phyloP scores from a whole-genome alignment of 176 grass and related monocot genomes.

The Echinochloa phyllopogon region DNA sequence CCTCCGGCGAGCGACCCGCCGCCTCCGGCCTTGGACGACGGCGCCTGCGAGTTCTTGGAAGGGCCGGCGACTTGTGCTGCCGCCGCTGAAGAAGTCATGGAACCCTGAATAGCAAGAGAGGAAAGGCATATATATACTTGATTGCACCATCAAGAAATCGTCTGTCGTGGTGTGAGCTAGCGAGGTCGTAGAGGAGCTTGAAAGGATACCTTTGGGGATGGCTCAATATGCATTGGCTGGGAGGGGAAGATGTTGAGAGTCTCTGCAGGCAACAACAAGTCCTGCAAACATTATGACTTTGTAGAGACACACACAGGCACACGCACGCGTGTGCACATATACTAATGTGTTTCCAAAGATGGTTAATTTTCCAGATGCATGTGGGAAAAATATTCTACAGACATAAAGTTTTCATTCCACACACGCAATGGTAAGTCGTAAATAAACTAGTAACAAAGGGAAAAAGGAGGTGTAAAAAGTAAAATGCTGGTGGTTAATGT shows the following conservation, averaged over 20 bases:
- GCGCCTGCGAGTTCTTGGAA: slow-evolving; percentile 30
- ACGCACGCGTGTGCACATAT: background rate
- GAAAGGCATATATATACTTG: too few species aligned
- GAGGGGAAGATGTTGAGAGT: slow-evolving; percentile 77
- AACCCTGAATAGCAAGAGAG: slow-evolving; percentile 7
- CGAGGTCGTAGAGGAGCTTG: background rate
- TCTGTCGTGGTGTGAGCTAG: background rate
- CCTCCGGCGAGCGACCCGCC: background rate
- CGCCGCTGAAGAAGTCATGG: slow-evolving; percentile 14
- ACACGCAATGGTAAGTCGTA: slow-evolving; percentile 13
- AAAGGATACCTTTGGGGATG: slow-evolving; percentile 45
- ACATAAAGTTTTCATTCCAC: slow-evolving; percentile 7
- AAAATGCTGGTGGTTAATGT: slow-evolving; percentile 1
- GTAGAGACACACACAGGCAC: background rate
- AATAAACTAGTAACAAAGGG: background rate
- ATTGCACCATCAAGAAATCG: background rate
- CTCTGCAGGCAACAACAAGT: slow-evolving; percentile 60
- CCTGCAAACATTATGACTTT: slow-evolving; percentile 33
- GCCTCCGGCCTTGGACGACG: slow-evolving; percentile 12
- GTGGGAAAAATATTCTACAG: background rate
- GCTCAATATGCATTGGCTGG: slow-evolving; percentile 58
- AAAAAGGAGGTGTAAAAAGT: background rate
- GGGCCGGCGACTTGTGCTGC: background rate
- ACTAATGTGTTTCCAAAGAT: slow-evolving; percentile 9
- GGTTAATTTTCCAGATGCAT: slow-evolving; percentile 5